Percentiles rank a stretch among this genome's conserved stretches.
These are phyloP conservation scores for Gaeumannomyces tritici DNA, from an alignment of 2,329 filamentous ascomycete genomes.

Conservation along the genomic window DNA sequence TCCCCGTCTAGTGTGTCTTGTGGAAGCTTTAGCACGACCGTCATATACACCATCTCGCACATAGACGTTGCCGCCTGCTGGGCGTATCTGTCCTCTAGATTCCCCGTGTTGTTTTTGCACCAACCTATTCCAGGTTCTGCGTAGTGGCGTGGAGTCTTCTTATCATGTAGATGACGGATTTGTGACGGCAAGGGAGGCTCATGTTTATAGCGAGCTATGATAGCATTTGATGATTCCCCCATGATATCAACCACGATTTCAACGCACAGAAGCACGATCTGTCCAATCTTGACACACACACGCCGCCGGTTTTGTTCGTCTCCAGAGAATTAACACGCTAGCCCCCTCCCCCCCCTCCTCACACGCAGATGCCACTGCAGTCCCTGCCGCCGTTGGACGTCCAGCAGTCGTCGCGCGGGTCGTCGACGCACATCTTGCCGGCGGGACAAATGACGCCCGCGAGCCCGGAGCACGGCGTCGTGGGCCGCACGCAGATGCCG, in stretches of 20 bases:
- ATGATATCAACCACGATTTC: not conserved
- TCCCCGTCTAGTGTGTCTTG: too few species aligned
- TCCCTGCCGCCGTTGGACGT: conserved; percentile 26
- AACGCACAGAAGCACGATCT: too few species aligned
- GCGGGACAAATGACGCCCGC: conserved; percentile 21
- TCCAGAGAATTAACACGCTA: too few species aligned
- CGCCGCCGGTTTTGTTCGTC: too few species aligned
- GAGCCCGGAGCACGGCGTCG: conserved; percentile 27
- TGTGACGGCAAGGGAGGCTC: not conserved
- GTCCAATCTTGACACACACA: too few species aligned
- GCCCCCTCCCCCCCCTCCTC: too few species aligned
- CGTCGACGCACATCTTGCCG: conserved; percentile 28
- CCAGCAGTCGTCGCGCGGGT: conserved; percentile 30
- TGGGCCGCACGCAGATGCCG: conserved; percentile 15
- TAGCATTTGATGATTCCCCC: not conserved
- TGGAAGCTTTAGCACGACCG: not conserved
- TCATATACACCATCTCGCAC: too few species aligned
- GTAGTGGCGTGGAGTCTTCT: too few species aligned
- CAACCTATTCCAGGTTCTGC: not conserved
- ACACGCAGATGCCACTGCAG: conserved; percentile 30
- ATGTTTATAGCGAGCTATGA: not conserved
- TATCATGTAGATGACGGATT: not conserved
- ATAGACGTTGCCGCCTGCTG: not conserved
- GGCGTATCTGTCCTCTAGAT: not conserved
- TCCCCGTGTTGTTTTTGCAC: not conserved